Evolutionary conservation across 2,329 filamentous ascomycete species (phyloP).

Genomic region (Hortaea sp.): DNA sequence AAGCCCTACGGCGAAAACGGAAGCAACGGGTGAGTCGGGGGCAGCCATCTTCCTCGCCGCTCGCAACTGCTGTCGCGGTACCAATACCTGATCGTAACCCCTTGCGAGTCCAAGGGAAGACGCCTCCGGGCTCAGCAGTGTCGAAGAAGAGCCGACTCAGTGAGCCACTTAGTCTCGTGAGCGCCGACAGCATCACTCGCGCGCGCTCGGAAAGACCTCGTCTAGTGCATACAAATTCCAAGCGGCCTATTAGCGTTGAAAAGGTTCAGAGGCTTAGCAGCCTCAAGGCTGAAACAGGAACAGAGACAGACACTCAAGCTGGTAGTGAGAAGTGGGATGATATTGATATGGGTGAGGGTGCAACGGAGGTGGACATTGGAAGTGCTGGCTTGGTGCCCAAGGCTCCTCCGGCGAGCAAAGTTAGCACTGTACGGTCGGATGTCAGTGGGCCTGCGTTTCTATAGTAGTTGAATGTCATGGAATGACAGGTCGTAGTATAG

Average conservation of each 20-base stretch:
- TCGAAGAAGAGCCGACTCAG: conserved; percentile 10
- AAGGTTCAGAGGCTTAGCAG: conserved; percentile 19
- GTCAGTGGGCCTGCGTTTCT: conserved; percentile 17
- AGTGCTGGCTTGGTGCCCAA: conserved; percentile 11
- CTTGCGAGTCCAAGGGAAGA: not conserved
- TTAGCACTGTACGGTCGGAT: conserved; percentile 10
- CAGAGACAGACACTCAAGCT: conserved; percentile 7
- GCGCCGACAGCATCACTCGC: conserved; percentile 20
- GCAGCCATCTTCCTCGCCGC: conserved; percentile 15
- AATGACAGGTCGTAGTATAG: too few relatives aligned
- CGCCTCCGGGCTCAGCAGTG: not conserved
- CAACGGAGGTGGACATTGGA: conserved; percentile 5
- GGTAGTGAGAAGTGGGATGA: conserved; percentile 15
- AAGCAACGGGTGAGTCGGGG: conserved; percentile 7
- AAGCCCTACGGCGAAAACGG: conserved; percentile 6
- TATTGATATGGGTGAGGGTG: conserved; percentile 2
- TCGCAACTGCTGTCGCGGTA: conserved; percentile 10
- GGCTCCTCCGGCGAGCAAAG: conserved; percentile 1
- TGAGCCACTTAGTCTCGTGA: conserved; percentile 18
- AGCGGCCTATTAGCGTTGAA: conserved; percentile 16
- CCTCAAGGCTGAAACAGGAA: conserved; percentile 15
- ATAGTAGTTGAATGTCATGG: not conserved
- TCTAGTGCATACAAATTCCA: conserved; percentile 11
- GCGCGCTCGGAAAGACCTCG: conserved; percentile 7
- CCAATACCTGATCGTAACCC: conserved; percentile 3